Evolutionary conservation across 257 asterid genomes (phyloP), one percentile per base, ranked within the genome.

Genomic region (Solanum verrucosum): DNA sequence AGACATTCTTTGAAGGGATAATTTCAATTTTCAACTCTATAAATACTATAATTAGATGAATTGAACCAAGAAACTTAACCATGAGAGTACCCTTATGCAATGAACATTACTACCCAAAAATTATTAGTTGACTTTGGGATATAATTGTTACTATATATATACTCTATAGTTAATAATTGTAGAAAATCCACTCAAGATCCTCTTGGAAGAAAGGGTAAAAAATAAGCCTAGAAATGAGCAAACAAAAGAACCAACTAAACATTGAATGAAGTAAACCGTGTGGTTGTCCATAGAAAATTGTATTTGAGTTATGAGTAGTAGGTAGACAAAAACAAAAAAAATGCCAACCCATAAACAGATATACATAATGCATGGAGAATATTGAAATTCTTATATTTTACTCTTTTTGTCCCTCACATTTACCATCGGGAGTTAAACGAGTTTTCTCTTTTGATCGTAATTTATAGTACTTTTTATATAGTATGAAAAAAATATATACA

Each of bases 211-310:
- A 79, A 65, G 87, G 46, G 34, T 75, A 12, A 31, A 52, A 65
- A 31, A 35, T 35, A 65, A 74, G 73, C 86, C 90, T 89, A 87
- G 84, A 90, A 91, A 84, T 84, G 83, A 86, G 75, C 79, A 78
- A 87, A 78, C 82, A 40, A 60, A 29, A 78, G 11, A 70, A 11
- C 14, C 86, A 60, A 77, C 79, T 84, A 59, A 33, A 4, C 44
- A 77, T 75, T 38, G 85, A 59, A 83, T 56, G 85, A 49, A 49
- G 85, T 63, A 49, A 56, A 49, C 27, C 38, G 44, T 33, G 23
- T 70, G 20, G 85, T 29, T 81, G 42, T 81, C 70, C 16, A 81
- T 52, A 81, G 40, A 46, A 81, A 82, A 31, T 29, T 82, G 85
- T 82, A 29, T 82, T 56, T 29, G 70, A 42, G 85, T 52, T 52